Evolutionary conservation across 768 basidiomycete genomes (phyloP), one percentile per base, ranked within the genome.

Genomic region (Mrakia hoshinonis): DNA sequence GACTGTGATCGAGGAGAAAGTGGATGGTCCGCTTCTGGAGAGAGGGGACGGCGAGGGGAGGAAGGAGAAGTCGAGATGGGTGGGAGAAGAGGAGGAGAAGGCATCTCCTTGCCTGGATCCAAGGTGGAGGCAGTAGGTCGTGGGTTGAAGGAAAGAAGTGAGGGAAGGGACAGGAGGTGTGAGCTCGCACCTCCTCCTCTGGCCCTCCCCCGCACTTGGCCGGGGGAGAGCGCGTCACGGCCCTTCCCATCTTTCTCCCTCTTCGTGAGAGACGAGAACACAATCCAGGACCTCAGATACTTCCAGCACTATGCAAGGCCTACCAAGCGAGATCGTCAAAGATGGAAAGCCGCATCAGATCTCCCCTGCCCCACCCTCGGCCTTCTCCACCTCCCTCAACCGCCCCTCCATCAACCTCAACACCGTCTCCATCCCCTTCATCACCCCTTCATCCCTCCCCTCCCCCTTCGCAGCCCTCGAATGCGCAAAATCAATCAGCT

Each of bases 401-500:
- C 90, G 81, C 11, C 81, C 85, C 71, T 87, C 83, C 65, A 95
- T 75, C 69, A 96, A 78, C 6, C 74, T 75, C 36, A 88, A 78
- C 48, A 89, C 78, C 0, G 87, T 92, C 65, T 86, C 81, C 70
- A 97, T 74, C 4, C 93, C 95, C 43, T 81, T 78, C 74, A 95
- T 78, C 22, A 94, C 86, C 0, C 95, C 89, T 48, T 84, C 79
- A 77, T 97, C 94, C 1, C 87, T 86, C 4, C 93, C 94, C 75
- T 85, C 76, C 0, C 89, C 91, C 0, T 86, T 84, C 9, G 80
- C 82, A 15, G 89, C 73, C 29, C 84, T 81, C 2, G 92, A 89
- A 79, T 98, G 95, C 9, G 93, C 94, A 78, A 99, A 97, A 81
- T 99, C 95, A 74, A 98, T 97, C 74, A 96, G 81, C 74, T 87